Base-by-base conservation (phyloP, 805 yeast species). In the Sugiyamaella valdiviana region DNA sequence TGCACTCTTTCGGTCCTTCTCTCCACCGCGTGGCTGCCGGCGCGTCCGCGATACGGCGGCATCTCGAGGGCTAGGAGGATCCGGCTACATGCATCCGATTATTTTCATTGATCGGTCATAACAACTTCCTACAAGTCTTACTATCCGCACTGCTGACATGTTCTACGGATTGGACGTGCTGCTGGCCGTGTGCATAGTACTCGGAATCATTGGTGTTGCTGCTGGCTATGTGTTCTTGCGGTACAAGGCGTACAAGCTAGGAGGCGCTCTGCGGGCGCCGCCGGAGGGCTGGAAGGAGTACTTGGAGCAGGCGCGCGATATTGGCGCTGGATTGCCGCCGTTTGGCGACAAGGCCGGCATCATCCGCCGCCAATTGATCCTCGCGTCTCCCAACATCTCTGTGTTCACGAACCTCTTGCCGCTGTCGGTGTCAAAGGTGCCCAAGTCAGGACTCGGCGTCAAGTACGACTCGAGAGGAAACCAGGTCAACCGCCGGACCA, bases 321-420 rank as follows among this genome's bases (percentile, higher is more conserved):
- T 58, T 26, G 55, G 54, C 7, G 54, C 53, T 7, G 24, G 46
- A 5, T 45, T 57, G 36, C 59, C 59, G 3, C 16, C 29, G 21
- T 55, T 52, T 49, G 58, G 59, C 35, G 29, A 21, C 42, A 51
- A 54, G 41, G 50, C 61, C 2, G 70, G 70, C 5, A 55, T 65
- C 19, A 62, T 71, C 12, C 65, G 75, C 36, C 57, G 75, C 1
- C 67, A 64, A 55, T 62, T 72, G 50, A 62, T 72, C 22, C 53
- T 64, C 17, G 63, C 64, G 29, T 60, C 66, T 40, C 39, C 46
- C 10, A 57, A 55, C 32, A 71, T 71, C 5, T 52, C 63, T n/a
- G 55, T 51, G 38, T 67, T 60, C 50, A 45, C 56, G 7, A 54
- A 52, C 38, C 17, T 39, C 10, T 36, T 46, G 38, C 51, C 36